Evolutionary conservation across 192 early-diverging fungal species (phyloP), one percentile per base, ranked within the genome.

Genomic region (Dimargaris verticillata): DNA sequence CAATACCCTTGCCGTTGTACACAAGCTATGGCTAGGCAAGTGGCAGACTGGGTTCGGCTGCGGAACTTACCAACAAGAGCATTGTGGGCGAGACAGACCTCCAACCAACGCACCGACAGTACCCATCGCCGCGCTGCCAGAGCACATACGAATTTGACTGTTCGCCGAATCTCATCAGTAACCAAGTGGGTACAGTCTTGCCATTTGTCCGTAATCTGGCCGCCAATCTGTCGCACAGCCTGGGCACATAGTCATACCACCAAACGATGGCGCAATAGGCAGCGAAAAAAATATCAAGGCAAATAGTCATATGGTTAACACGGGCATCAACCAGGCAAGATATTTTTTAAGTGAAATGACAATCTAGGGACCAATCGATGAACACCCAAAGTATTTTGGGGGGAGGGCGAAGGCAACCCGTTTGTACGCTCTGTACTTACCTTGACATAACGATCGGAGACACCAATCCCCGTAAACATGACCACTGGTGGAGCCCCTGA

Each of bases 201-300:
- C 49, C 49, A 51, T n/a, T 51, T 51, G 11, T 51, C 49, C 22
- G 49, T 51, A n/a, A n/a, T 51, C 26, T 51, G 20, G n/a, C 49
- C 49, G 18, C 49, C 49, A 20, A 51, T 11, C 18, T 26, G 49
- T n/a, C 11, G 9, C 49, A 51, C 49, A 11, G 26, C 26, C 49
- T 51, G 49, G 9, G n/a, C 7, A 38, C 33, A 7, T 38, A 38
- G 7, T 5, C 7, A 38, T 38, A 38, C 33, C 2, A 38, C 33
- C 2, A 38, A 38, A 38, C 33, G 7, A 38, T 38, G 2, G 33
- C 33, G 7, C 2, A 2, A 7, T 38, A 38, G 33, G 33, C 33
- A 38, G 33, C 7, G 3, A 38, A 38, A 38, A 38, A 38, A 38
- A 38, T 7, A n/a, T 7, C 33, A 38, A 5, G 33, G 33, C 33